A percentile compares a stretch with the other conserved stretches of the same genome.
Evolutionary conservation across 805 yeast genomes (phyloP).

Genomic region (Yarrowia keelungensis): DNA sequence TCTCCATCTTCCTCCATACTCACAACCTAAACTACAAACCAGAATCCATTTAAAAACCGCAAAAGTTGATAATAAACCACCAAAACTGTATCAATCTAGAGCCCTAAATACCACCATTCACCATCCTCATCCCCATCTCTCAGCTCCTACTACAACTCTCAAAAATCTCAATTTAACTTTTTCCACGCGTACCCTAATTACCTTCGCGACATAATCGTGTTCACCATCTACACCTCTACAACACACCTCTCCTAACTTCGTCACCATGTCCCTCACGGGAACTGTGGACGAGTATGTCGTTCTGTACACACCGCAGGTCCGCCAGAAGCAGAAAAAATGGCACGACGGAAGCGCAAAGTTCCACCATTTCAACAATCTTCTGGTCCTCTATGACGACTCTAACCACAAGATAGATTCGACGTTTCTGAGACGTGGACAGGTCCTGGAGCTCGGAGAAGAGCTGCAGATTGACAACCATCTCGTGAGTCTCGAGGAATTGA

Average conservation of each 20-base stretch:
- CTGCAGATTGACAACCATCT: constrained; percentile 46
- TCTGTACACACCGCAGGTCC: constrained; percentile 49
- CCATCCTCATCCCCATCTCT: no score
- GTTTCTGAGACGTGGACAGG: constrained; percentile 41
- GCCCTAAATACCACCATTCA: no score
- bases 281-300: constrained; percentile 45
- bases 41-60: no score
- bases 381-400: constrained; percentile 47
- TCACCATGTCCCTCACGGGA: constrained; percentile 15
- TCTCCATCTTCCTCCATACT: no score
- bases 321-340: constrained; percentile 52
- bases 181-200: no score
- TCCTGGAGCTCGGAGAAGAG: constrained; percentile 43
- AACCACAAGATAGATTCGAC: constrained; percentile 44
- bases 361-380: constrained; percentile 44
- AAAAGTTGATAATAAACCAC: no score
- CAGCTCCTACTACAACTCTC: no score
- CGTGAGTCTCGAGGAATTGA: constrained; percentile 45
- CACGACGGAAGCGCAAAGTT: constrained; percentile 49
- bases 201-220: no score
- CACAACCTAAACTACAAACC: no score
- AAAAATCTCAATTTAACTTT: no score
- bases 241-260: neutral
- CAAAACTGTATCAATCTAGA: no score
- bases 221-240: neutral